These are phyloP conservation scores for Peltaster fructicola DNA, from an alignment of 2,329 filamentous ascomycete genomes.

Conservation along the genomic window DNA sequence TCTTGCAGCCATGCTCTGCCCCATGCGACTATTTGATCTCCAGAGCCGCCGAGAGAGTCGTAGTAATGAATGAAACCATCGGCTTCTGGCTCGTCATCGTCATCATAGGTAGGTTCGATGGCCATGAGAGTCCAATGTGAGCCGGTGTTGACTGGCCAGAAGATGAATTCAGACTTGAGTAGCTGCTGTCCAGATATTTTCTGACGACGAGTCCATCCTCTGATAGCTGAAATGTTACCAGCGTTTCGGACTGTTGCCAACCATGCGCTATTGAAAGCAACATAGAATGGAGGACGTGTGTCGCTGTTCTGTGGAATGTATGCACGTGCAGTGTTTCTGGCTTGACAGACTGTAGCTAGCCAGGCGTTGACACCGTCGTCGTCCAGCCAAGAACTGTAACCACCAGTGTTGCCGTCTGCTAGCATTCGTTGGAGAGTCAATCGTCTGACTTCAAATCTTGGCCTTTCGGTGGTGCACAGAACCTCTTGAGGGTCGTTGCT, in stretches of 20 bases:
- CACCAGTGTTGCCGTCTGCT: slow-evolving; percentile 1
- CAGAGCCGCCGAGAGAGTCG: slow-evolving; percentile 43
- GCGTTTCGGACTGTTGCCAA: slow-evolving; percentile 41
- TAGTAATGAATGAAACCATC: slow-evolving; percentile 47
- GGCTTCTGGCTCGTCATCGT: too few relatives aligned
- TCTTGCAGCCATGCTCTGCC: slow-evolving; percentile 37
- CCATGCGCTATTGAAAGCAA: slow-evolving; percentile 49
- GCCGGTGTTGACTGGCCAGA: slow-evolving; percentile 45
- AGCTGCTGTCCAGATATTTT: slow-evolving; percentile 44
- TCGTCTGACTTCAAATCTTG: too few relatives aligned
- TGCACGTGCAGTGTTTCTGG: too few relatives aligned
- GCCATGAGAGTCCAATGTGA: slow-evolving; percentile 57
- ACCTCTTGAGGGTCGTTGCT: too few relatives aligned
- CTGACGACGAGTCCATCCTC: slow-evolving; percentile 39
- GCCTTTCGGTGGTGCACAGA: too few relatives aligned
- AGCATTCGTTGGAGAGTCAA: slow-evolving; percentile 3
- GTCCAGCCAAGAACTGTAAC: slow-evolving; percentile 44
- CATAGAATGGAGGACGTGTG: slow-evolving; percentile 38
- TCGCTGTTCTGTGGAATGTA: too few relatives aligned
- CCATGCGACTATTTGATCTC: slow-evolving; percentile 9
- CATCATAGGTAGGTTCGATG: slow-evolving; percentile 44
- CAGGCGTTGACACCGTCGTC: slow-evolving; percentile 58
- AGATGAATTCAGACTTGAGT: slow-evolving; percentile 45
- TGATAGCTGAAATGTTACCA: too few relatives aligned
- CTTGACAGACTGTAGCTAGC: too few relatives aligned